phyloP scores from a whole-genome alignment of 2,329 filamentous ascomycete species.

The Alternaria infectoria region DNA sequence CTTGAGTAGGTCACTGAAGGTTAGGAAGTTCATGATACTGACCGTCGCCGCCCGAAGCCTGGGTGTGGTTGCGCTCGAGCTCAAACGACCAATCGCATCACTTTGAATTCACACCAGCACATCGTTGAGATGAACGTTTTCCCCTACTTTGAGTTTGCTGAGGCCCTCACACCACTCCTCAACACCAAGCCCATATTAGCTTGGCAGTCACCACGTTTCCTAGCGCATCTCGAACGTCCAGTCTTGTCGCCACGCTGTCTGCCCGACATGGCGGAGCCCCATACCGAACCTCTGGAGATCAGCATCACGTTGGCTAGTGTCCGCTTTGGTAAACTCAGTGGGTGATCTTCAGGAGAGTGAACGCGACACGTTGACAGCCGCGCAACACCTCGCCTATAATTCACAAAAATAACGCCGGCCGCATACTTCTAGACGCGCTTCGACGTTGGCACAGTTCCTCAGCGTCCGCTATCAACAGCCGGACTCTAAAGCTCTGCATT shows the following conservation, averaged over 20 bases:
- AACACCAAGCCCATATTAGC: not conserved
- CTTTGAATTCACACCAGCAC: not conserved
- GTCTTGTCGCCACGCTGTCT: constrained; percentile 2
- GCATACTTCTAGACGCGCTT: constrained; percentile 3
- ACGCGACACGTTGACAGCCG: not conserved
- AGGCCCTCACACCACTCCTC: not conserved
- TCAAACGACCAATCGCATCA: not conserved
- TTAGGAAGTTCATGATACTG: not conserved
- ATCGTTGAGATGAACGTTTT: not conserved
- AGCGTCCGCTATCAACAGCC: constrained; percentile 5
- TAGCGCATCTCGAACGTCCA: not conserved
- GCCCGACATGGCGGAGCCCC: constrained; percentile 3
- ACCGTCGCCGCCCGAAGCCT: not conserved
- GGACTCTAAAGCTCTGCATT: not conserved
- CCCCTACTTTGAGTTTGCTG: not conserved
- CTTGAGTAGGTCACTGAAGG: not conserved
- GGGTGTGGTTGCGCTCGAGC: not conserved
- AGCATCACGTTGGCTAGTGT: constrained; percentile 5
- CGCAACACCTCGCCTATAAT: not conserved
- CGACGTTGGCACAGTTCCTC: constrained; percentile 3
- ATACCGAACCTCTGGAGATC: constrained; percentile 8
- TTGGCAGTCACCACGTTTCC: not conserved
- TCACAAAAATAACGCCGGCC: not conserved
- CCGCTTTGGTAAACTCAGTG: constrained; percentile 8
- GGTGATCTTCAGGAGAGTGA: constrained; percentile 4